Percentiles rank a stretch among this genome's conserved stretches.
Conservation (phyloP, 768 basidiomycete genomes). For the Cystobasidium tubakii region DNA sequence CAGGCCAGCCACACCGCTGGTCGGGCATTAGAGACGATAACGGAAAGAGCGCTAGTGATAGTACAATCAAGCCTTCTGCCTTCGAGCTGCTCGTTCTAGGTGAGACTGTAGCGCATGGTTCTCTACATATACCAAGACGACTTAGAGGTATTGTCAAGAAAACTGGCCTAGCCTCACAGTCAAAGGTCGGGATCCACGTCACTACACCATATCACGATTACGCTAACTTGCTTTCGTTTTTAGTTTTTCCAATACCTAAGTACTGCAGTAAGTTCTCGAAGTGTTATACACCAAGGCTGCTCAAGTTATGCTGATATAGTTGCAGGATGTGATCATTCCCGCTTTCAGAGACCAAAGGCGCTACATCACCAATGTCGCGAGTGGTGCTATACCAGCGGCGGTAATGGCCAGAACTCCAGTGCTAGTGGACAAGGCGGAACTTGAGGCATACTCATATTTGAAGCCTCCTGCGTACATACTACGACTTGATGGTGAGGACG, state of each 20-base stretch:
- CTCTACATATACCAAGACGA: background rate
- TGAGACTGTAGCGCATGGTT: background rate
- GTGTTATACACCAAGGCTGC: background rate
- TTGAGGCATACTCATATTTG: background rate
- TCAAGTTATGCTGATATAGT: background rate
- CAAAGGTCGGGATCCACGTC: background rate
- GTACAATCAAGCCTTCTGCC: background rate
- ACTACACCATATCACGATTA: too few species aligned
- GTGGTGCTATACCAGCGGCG: background rate
- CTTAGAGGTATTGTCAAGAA: background rate
- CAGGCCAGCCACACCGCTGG: background rate
- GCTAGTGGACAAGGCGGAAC: background rate
- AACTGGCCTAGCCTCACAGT: background rate
- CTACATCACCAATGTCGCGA: background rate
- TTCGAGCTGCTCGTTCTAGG: background rate
- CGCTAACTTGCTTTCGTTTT: background rate
- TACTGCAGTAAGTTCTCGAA: background rate
- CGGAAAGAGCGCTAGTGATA: background rate
- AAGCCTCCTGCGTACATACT: background rate
- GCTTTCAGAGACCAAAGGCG: background rate
- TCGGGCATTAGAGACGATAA: background rate
- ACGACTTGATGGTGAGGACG: background rate
- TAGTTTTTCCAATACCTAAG: background rate
- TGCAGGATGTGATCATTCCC: background rate
- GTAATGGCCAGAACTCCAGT: background rate